Conservation (phyloP, 345 rosid species). For the Turnera subulata region DNA sequence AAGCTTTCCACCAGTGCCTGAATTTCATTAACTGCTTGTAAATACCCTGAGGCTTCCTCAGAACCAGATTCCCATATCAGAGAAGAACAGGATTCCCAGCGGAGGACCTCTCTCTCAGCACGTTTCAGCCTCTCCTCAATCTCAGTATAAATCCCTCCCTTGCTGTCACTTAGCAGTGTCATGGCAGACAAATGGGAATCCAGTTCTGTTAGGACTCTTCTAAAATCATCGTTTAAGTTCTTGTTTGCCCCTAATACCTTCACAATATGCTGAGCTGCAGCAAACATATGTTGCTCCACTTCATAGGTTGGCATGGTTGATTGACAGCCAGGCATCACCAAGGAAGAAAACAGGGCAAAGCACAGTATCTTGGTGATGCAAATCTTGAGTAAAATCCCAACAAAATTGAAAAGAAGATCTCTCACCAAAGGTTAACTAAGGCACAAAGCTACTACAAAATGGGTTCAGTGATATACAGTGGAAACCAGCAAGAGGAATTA, state of each 20-base stretch:
- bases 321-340: conserved; percentile 9
- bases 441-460: neutral
- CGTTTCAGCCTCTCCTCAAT: conserved; percentile 39
- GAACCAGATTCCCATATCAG: conserved; percentile 54
- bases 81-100: conserved; percentile 47
- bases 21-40: conserved; percentile 51
- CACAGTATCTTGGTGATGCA: neutral
- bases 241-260: conserved; percentile 49
- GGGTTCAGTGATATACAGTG: too few species aligned
- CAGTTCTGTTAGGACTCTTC: conserved; percentile 41
- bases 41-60: conserved; percentile 36
- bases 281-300: conserved; percentile 58
- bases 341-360: neutral
- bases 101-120: conserved; percentile 39
- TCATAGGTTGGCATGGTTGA: conserved; percentile 30
- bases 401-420: neutral
- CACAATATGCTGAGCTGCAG: conserved; percentile 53
- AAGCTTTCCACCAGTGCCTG: conserved; percentile 31
- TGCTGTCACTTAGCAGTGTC: conserved; percentile 27
- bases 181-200: conserved; percentile 47
- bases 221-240: conserved; percentile 46
- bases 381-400: too few species aligned
- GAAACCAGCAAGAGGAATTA: too few species aligned
- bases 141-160: conserved; percentile 29
- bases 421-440: neutral